phyloP scores from a whole-genome alignment of 371 early-diverging fungal species.

The Umbelopsis sp. region DNA sequence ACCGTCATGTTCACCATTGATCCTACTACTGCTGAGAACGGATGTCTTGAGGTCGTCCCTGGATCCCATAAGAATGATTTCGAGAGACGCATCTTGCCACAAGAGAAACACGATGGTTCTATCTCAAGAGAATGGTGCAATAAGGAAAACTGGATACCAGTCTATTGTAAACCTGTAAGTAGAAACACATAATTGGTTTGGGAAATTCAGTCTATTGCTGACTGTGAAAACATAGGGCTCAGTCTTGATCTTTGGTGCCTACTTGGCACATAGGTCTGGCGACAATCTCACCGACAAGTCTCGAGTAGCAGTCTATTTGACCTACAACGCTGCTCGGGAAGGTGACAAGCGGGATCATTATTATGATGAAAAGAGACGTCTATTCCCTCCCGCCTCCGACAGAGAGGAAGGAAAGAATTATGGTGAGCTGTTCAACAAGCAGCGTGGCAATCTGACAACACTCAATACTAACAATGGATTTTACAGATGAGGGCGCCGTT shows the following conservation, averaged over 20 bases:
- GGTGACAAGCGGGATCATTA: constrained; percentile 61
- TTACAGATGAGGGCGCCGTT: constrained; percentile 39
- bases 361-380: constrained; percentile 53
- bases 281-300: constrained; percentile 50
- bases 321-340: constrained; percentile 56
- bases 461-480: background rate
- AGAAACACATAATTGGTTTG: background rate
- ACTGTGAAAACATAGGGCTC: constrained; percentile 29
- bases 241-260: constrained; percentile 59
- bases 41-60: constrained; percentile 59
- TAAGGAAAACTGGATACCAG: constrained; percentile 50
- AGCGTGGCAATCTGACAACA: background rate
- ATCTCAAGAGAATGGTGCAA: constrained; percentile 52
- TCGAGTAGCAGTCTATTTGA: constrained; percentile 59
- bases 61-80: constrained; percentile 46
- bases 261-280: constrained; percentile 57
- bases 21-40: constrained; percentile 53
- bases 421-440: constrained; percentile 26
- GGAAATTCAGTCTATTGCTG: background rate
- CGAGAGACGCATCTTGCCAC: constrained; percentile 41
- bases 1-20: constrained; percentile 61
- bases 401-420: constrained; percentile 55
- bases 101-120: constrained; percentile 44
- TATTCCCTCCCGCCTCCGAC: constrained; percentile 61
- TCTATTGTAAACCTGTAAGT: constrained; percentile 54